Evolutionary conservation across 257 asterid species (phyloP).

Genomic region (Solanum raphanifolium): DNA sequence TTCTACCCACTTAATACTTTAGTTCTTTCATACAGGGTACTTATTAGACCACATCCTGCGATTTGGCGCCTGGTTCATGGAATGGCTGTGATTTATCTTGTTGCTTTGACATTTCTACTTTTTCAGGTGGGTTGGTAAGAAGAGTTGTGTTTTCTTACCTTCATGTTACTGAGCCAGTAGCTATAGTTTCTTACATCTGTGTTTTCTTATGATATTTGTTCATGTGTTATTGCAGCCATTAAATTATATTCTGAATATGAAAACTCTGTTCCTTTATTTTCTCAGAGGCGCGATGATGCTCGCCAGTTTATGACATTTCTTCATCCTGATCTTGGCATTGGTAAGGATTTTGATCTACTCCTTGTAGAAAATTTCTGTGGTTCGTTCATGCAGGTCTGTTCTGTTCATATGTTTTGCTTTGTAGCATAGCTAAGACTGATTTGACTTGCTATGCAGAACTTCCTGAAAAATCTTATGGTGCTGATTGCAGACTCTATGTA

Average conservation of each 20-base stretch:
- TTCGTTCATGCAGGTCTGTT: background rate
- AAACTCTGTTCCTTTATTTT: constrained; percentile 2
- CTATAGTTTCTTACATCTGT: background rate
- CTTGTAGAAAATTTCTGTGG: background rate
- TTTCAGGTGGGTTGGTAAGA: constrained; percentile 60
- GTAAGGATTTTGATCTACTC: constrained; percentile 34
- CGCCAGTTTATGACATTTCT: constrained; percentile 73
- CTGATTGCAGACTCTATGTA: constrained; percentile 85
- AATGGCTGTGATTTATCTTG: constrained; percentile 88
- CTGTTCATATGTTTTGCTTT: background rate
- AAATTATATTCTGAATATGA: background rate
- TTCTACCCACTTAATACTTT: background rate
- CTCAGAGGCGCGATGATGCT: constrained; percentile 92
- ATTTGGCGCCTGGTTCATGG: constrained; percentile 99
- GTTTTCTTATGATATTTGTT: background rate
- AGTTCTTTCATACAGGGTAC: constrained; percentile 48
- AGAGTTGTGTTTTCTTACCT: background rate
- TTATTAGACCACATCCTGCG: constrained; percentile 97
- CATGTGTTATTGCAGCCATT: background rate
- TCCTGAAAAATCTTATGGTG: constrained; percentile 92
- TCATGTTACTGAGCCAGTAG: background rate
- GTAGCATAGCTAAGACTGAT: background rate
- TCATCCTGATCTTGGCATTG: constrained; percentile 91
- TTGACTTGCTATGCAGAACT: constrained; percentile 49
- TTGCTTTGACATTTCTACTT: constrained; percentile 81